A percentile compares a stretch with the other conserved stretches of the same genome.
Evolutionary conservation across 352 stramenopile genomes (phyloP).

Genomic region (Phytophthora brassicae): DNA sequence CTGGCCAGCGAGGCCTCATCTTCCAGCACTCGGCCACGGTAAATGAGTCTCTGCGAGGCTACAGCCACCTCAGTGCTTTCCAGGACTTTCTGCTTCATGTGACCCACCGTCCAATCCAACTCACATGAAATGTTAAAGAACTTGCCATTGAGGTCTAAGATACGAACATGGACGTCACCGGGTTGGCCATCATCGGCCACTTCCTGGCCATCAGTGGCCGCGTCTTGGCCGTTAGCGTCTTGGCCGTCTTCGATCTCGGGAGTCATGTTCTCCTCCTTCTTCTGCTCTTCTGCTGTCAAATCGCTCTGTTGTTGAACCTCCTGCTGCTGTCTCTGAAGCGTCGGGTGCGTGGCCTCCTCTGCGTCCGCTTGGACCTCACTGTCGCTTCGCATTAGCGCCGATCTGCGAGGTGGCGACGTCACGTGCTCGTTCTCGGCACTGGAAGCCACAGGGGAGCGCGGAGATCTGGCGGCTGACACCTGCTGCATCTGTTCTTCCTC

Average conservation of each 20-base stretch:
- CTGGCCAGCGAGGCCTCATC: constrained; percentile 68
- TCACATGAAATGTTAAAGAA: constrained; percentile 76
- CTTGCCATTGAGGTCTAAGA: constrained; percentile 85
- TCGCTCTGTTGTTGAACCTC: constrained; percentile 15
- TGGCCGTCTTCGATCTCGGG: constrained; percentile 10
- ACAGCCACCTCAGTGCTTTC: constrained; percentile 74
- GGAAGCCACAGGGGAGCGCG: neutral
- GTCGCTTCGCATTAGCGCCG: constrained; percentile 36
- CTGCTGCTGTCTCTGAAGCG: constrained; percentile 28
- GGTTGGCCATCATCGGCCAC: constrained; percentile 18
- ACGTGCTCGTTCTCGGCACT: constrained; percentile 1
- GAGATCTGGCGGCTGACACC: neutral
- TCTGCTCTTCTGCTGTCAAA: constrained; percentile 3
- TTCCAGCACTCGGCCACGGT: constrained; percentile 87
- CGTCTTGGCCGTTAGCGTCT: constrained; percentile 2
- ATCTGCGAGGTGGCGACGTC: constrained; percentile 18
- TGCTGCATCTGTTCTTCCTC: constrained; percentile 26
- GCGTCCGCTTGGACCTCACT: constrained; percentile 25
- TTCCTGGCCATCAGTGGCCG: constrained; percentile 10
- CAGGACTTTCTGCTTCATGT: constrained; percentile 72
- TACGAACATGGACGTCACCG: constrained; percentile 63
- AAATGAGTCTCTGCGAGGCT: constrained; percentile 88
- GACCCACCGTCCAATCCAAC: constrained; percentile 63
- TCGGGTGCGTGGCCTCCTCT: constrained; percentile 25
- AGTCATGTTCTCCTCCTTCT: constrained; percentile 9